Conservation (phyloP, 139 green algal species). For the Chlorella sp. region DNA sequence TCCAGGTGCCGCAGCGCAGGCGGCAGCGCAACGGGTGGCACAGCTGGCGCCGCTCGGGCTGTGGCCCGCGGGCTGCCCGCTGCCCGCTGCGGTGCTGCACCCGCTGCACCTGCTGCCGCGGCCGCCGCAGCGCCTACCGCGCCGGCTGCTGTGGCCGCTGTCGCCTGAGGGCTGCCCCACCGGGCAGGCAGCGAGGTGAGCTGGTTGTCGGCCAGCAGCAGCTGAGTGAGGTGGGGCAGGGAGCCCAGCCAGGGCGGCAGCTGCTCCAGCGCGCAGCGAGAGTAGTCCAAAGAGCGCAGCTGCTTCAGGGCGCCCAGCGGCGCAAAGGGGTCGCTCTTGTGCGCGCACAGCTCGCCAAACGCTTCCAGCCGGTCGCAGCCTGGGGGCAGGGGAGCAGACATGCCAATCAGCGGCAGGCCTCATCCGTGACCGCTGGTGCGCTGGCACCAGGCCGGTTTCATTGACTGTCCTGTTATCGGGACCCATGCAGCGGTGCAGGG, state of each 20-base stretch:
- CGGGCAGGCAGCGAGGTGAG: neutral
- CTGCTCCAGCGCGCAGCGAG: neutral
- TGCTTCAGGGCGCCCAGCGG: neutral
- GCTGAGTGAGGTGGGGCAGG: slow-evolving; percentile 20
- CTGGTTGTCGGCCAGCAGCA: slow-evolving; percentile 19
- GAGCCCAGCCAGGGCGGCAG: neutral
- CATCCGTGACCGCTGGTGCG: neutral
- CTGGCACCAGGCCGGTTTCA: neutral
- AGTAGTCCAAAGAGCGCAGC: slow-evolving; percentile 9
- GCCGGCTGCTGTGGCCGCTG: neutral
- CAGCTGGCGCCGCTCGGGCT: too few species aligned
- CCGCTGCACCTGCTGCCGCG: neutral
- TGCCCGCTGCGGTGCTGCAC: neutral
- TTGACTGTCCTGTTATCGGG: too few species aligned
- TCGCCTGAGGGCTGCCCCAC: too few species aligned
- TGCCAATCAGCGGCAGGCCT: neutral
- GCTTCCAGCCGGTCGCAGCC: slow-evolving; percentile 13
- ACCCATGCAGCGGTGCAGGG: too few species aligned
- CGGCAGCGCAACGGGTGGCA: neutral
- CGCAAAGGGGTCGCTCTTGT: slow-evolving; percentile 14
- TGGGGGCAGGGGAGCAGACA: neutral
- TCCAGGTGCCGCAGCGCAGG: neutral
- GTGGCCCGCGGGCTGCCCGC: too few species aligned
- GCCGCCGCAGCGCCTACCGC: neutral
- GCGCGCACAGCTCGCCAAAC: slow-evolving; percentile 10